phyloP scores from a whole-genome alignment of 2,329 filamentous ascomycete species.

The Diaporthe velutina region DNA sequence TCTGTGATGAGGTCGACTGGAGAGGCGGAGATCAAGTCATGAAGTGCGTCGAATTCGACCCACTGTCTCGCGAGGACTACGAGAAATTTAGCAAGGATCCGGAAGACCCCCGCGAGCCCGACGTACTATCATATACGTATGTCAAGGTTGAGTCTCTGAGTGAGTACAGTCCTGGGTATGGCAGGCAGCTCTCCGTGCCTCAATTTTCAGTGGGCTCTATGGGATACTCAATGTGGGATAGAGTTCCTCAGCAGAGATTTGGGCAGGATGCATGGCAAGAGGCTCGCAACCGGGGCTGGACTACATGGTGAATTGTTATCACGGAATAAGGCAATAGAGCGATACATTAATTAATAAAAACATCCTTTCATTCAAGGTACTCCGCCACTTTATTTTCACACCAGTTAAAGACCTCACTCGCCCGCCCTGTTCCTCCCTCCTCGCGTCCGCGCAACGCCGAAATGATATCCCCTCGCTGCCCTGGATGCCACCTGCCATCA shows the following conservation, averaged over 20 bases:
- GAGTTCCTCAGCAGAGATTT: background rate
- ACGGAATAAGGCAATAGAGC: background rate
- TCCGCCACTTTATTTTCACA: conserved; percentile 35
- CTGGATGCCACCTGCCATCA: conserved; percentile 44
- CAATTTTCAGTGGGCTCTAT: background rate
- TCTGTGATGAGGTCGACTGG: background rate
- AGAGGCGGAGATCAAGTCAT: background rate
- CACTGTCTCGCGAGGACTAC: background rate
- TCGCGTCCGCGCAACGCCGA: conserved; percentile 35
- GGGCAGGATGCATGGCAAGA: background rate
- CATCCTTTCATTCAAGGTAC: background rate
- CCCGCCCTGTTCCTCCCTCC: conserved; percentile 41
- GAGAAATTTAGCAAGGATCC: background rate
- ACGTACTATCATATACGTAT: background rate
- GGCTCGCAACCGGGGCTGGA: background rate
- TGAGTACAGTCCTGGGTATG: background rate
- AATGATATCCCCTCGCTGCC: conserved; percentile 42
- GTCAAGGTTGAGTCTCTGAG: background rate
- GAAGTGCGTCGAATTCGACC: background rate
- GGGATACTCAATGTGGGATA: background rate
- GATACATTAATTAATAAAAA: background rate
- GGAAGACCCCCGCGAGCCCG: background rate
- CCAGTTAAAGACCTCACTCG: conserved; percentile 42
- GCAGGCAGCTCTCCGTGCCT: background rate
- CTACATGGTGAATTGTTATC: background rate